Evolutionary conservation across 139 green algal genomes (phyloP).

Genomic region (Chara braunii): DNA sequence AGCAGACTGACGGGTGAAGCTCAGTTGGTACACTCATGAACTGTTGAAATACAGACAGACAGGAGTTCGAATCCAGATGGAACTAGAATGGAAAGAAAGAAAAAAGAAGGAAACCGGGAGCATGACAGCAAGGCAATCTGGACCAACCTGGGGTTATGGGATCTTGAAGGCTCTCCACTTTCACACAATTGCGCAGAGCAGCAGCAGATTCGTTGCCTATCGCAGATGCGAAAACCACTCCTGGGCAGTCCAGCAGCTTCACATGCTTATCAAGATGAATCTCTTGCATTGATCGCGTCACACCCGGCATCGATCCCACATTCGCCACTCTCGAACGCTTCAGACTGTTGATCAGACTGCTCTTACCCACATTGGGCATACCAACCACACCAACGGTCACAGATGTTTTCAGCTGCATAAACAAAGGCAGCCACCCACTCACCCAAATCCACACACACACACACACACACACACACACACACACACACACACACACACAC

Average conservation of each 20-base stretch:
- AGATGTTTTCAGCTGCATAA: constrained; percentile 67
- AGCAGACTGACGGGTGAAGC: too few relatives aligned
- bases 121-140: too few relatives aligned
- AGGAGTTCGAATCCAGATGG: too few relatives aligned
- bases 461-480: too few relatives aligned
- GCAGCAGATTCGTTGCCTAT: constrained; percentile 50
- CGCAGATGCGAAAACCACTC: constrained; percentile 62
- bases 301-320: constrained; percentile 47
- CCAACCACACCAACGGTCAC: constrained; percentile 96
- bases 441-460: too few relatives aligned
- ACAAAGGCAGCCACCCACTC: too few relatives aligned
- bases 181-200: constrained; percentile 79
- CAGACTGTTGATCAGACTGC: constrained; percentile 91
- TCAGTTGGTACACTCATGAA: too few relatives aligned
- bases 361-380: constrained; percentile 97
- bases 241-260: constrained; percentile 87
- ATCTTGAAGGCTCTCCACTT: constrained; percentile 76
- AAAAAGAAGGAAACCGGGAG: too few relatives aligned
- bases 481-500: too few relatives aligned
- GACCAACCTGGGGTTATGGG: constrained; percentile 51
- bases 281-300: constrained; percentile 63
- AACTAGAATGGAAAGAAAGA: too few relatives aligned
- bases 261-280: constrained; percentile 91
- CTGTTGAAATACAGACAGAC: too few relatives aligned
- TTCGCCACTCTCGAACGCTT: constrained; percentile 76